Base-by-base conservation (phyloP, 2,329 filamentous ascomycete genomes). In the Aplosporella prunicola region DNA sequence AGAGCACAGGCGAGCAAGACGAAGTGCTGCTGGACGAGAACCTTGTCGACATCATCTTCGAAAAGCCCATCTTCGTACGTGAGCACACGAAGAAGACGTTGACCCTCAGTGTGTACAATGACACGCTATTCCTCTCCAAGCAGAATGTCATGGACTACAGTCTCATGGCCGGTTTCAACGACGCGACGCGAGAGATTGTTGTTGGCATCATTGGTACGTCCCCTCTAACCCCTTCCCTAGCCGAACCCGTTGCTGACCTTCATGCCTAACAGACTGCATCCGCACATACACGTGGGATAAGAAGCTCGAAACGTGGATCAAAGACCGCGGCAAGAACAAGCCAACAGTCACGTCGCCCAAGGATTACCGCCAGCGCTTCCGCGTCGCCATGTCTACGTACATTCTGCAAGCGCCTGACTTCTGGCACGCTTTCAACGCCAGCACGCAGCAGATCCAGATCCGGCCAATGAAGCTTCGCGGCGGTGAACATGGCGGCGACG, bases 141-240 rank as follows among this genome's bases (percentile, higher is more conserved):
- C 89, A 96, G 55, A 91, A 96, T 51, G 91, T 98, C 38, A 98
- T 98, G 91, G 91, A 98, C 62, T 98, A 98, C 64, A 91, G 82
- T 16, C 73, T 98, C 29, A 98, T 98, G 91, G 88, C 95, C 38
- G 93, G 89, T 1, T 93, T 98, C 29, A 89, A 98, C 52, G 91
- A 95, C 57, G 71, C 72, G 24, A 76, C 78, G 45, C 88, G 89
- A 51, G 89, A 98, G 62, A 75, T 98, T 10, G 86, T 96, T 10
- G 88, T 98, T 2, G 91, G 91, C 4, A 96, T 98, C 52, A 96
- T 98, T 46, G 61, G 50, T 58, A 51, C 32, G 48, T n/a, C 9
- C 13, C 2, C 14, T 20, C 5, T 26, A 18, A 18, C 28, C 20
- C 15, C 17, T 22, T 33, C n/a, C 5, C 10, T 10, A 22, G 11